Evolutionary conservation across 306 rosid species (phyloP).

Genomic region (Canavalia gladiata): DNA sequence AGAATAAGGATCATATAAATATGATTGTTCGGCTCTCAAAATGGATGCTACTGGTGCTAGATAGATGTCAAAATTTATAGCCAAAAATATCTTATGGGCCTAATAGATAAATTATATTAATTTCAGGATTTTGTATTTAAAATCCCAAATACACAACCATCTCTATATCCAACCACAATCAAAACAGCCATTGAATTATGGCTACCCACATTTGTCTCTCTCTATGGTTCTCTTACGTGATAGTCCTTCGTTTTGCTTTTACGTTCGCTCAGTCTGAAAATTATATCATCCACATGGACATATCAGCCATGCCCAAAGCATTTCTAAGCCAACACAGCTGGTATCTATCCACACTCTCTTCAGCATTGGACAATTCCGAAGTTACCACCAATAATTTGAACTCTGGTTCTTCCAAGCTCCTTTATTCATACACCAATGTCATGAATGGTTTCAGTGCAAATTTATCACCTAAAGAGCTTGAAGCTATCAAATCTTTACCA

Average conservation of each 20-base stretch:
- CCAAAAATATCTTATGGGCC: no score
- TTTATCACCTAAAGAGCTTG: slow-evolving; percentile 60
- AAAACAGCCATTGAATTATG: slow-evolving; percentile 13
- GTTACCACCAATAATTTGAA: not conserved
- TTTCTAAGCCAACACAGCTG: slow-evolving; percentile 60
- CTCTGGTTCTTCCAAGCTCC: slow-evolving; percentile 46
- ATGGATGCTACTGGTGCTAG: no score
- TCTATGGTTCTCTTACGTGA: not conserved
- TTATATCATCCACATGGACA: slow-evolving; percentile 76
- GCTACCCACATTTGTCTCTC: not conserved
- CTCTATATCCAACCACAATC: not conserved
- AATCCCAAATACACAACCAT: no score
- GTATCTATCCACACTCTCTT: slow-evolving; percentile 61
- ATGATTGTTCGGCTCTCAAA: no score
- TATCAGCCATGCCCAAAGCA: slow-evolving; percentile 68
- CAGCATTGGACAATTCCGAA: slow-evolving; percentile 25
- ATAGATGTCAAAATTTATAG: no score
- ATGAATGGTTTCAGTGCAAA: slow-evolving; percentile 73
- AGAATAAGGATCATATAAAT: no score
- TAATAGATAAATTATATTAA: no score
- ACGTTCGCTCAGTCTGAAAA: slow-evolving; percentile 50
- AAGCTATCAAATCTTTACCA: slow-evolving; percentile 54
- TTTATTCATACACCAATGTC: slow-evolving; percentile 63
- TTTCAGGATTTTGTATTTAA: no score
- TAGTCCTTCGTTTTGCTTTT: slow-evolving; percentile 15